Evolutionary conservation across 2,329 filamentous ascomycete genomes (phyloP).

Genomic region (Tothia fuscella): DNA sequence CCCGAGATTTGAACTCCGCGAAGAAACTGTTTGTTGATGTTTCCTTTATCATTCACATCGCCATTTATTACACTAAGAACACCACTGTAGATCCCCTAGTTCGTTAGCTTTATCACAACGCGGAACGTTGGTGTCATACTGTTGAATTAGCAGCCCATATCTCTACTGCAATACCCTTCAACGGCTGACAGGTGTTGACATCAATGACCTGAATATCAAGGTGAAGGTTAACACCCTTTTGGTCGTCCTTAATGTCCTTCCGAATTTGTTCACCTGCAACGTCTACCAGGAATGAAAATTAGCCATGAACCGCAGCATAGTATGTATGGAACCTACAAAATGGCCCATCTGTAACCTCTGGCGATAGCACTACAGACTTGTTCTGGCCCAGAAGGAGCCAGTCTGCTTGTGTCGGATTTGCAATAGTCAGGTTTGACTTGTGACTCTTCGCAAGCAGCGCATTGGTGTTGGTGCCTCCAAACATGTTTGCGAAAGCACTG

Average conservation of each 20-base stretch:
- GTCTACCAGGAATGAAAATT: conserved; percentile 22
- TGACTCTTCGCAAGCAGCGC: conserved; percentile 15
- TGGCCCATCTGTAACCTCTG: conserved; percentile 22
- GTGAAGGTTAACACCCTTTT: conserved; percentile 37
- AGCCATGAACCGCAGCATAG: not conserved
- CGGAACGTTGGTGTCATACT: not conserved
- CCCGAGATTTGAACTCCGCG: conserved; percentile 34
- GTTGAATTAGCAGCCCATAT: conserved; percentile 36
- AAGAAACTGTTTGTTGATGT: conserved; percentile 23
- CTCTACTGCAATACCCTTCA: conserved; percentile 37
- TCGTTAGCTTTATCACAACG: not conserved
- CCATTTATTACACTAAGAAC: conserved; percentile 21
- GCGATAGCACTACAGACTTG: conserved; percentile 23
- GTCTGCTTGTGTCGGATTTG: conserved; percentile 15
- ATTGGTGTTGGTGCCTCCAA: not conserved
- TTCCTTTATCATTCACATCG: conserved; percentile 26
- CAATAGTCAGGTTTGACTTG: conserved; percentile 15
- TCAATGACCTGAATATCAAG: conserved; percentile 45
- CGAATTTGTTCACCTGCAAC: conserved; percentile 41
- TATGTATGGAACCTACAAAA: too few relatives aligned
- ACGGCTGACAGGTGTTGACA: conserved; percentile 39
- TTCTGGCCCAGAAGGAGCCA: conserved; percentile 20
- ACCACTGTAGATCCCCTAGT: conserved; percentile 22
- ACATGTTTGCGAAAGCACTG: not conserved
- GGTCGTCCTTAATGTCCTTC: conserved; percentile 35